Conservation (phyloP, 2,329 filamentous ascomycete genomes). For the Xylariaceae sp. region DNA sequence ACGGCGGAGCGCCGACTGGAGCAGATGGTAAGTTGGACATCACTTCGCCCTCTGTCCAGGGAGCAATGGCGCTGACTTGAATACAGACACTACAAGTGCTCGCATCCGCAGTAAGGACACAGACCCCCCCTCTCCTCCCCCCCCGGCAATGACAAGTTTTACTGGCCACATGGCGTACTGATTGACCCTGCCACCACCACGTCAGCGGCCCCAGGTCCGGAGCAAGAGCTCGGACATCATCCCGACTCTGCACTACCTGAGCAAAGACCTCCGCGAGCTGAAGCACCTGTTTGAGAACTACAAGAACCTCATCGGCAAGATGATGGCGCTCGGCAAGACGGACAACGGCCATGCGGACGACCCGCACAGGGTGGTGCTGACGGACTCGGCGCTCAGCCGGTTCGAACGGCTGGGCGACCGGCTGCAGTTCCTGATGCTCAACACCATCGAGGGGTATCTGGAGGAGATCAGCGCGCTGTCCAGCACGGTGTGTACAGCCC, state of each 20-base stretch:
- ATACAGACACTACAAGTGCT: constrained; percentile 29
- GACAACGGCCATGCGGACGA: constrained; percentile 5
- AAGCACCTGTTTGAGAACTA: constrained; percentile 55
- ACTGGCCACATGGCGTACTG: too few relatives aligned
- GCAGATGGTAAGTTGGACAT: constrained; percentile 33
- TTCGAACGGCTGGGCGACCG: constrained; percentile 54
- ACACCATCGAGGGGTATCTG: constrained; percentile 54
- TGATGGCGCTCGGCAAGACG: constrained; percentile 36
- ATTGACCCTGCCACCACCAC: constrained; percentile 1
- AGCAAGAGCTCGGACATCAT: constrained; percentile 46
- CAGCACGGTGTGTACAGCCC: constrained; percentile 45
- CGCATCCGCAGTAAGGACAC: constrained; percentile 28
- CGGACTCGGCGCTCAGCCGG: constrained; percentile 42
- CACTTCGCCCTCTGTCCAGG: neutral
- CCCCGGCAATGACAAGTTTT: too few relatives aligned
- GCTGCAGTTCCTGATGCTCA: constrained; percentile 52
- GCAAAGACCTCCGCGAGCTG: constrained; percentile 52
- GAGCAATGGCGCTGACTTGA: constrained; percentile 10
- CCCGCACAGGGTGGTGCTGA: constrained; percentile 23
- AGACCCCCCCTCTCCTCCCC: too few relatives aligned
- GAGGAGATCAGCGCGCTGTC: constrained; percentile 65
- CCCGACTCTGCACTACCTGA: constrained; percentile 48
- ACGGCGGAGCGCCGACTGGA: constrained; percentile 38
- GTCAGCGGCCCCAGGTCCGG: constrained; percentile 24
- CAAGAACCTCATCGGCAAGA: constrained; percentile 50